Conservation (phyloP, 768 basidiomycete species). For the Tricholoma sp. region DNA sequence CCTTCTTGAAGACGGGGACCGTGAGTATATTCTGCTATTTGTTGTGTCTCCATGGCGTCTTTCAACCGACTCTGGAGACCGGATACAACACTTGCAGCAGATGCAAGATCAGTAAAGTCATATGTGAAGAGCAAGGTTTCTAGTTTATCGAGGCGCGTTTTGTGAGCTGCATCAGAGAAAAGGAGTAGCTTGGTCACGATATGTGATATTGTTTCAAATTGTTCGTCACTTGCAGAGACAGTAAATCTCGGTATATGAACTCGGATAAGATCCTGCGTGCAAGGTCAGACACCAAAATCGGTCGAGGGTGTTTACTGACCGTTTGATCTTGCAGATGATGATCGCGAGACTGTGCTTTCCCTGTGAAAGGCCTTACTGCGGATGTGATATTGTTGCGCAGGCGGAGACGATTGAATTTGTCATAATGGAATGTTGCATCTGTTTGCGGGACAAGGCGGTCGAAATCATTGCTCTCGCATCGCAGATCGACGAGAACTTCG, state of each 20-base stretch:
- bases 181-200: constrained; percentile 83
- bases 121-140: constrained; percentile 83
- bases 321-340: constrained; percentile 64
- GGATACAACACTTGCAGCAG: constrained; percentile 66
- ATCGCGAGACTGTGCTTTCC: constrained; percentile 26
- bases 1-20: constrained; percentile 34
- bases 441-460: constrained; percentile 90
- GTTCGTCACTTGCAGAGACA: constrained; percentile 75
- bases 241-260: constrained; percentile 84
- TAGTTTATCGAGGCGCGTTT: constrained; percentile 69
- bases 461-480: constrained; percentile 77
- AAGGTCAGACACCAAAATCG: background rate
- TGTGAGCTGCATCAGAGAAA: constrained; percentile 85
- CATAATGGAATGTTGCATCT: constrained; percentile 79
- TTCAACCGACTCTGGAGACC: constrained; percentile 73
- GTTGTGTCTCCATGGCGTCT: constrained; percentile 50
- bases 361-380: constrained; percentile 29
- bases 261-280: constrained; percentile 68
- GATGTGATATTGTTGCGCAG: constrained; percentile 68
- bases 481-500: constrained; percentile 83
- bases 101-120: constrained; percentile 75
- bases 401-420: constrained; percentile 92
- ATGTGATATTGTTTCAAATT: constrained; percentile 82
- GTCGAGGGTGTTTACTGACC: constrained; percentile 29
- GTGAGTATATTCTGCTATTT: constrained; percentile 33